Evolutionary conservation across 2,329 filamentous ascomycete genomes (phyloP).

Genomic region (Shiraia bambusicola): DNA sequence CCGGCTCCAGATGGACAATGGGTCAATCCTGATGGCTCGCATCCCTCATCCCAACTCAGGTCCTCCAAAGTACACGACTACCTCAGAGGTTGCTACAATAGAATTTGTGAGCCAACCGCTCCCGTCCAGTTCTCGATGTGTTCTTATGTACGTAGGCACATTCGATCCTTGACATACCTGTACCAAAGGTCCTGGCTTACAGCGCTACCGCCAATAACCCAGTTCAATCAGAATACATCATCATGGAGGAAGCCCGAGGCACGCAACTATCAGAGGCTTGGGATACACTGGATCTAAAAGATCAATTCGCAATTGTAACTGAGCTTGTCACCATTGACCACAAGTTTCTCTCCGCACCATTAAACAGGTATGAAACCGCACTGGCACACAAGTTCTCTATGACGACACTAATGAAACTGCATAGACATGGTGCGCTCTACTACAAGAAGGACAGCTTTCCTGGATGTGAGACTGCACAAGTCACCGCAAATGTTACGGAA

Average conservation of each 20-base stretch:
- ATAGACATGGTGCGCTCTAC: conserved; percentile 45
- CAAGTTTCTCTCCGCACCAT: conserved; percentile 42
- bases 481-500: conserved; percentile 25
- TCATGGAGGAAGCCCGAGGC: conserved; percentile 38
- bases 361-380: conserved; percentile 39
- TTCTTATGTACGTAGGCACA: conserved; percentile 8
- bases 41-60: conserved; percentile 22
- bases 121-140: conserved; percentile 3
- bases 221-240: conserved; percentile 28
- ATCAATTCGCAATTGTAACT: conserved; percentile 35
- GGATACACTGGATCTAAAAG: conserved; percentile 26
- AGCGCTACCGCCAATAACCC: conserved; percentile 17
- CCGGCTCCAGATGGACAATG: conserved; percentile 26
- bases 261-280: conserved; percentile 32
- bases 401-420: conserved; percentile 12
- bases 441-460: conserved; percentile 35
- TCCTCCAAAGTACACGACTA: conserved; percentile 11
- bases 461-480: conserved; percentile 32
- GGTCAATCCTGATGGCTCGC: conserved; percentile 14
- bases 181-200: conserved; percentile 26
- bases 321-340: conserved; percentile 42
- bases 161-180: conserved; percentile 23
- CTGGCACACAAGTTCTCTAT: no score
- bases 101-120: conserved; percentile 17
- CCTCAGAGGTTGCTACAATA: conserved; percentile 26